A percentile compares a stretch with the other conserved stretches of the same genome.
Evolutionary conservation across 306 rosid species (phyloP).

Genomic region (Trifolium subterraneum): DNA sequence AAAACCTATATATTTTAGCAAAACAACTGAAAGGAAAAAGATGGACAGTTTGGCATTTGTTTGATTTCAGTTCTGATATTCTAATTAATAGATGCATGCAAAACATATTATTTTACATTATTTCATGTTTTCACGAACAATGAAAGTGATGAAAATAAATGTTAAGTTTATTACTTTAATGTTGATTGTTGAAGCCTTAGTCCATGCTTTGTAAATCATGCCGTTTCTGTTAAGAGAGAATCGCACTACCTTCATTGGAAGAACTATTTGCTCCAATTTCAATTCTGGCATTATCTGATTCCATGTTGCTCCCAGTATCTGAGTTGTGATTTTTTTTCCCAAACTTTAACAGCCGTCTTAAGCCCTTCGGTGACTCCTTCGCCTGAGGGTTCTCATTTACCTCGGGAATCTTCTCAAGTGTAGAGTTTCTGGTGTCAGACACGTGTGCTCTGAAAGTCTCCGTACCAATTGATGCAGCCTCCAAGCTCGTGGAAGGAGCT

Average conservation of each 20-base stretch:
- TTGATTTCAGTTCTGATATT: no score
- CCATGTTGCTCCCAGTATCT: constrained; percentile 52
- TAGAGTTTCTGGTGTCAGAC: constrained; percentile 60
- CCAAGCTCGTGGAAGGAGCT: constrained; percentile 55
- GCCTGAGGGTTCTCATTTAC: constrained; percentile 70
- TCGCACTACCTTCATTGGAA: constrained; percentile 70
- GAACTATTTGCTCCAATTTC: constrained; percentile 52
- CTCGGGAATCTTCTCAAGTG: constrained; percentile 85
- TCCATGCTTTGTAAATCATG: background rate
- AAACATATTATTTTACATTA: no score
- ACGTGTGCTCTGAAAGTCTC: constrained; percentile 56
- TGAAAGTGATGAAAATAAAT: no score
- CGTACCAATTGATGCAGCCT: constrained; percentile 47
- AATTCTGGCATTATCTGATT: constrained; percentile 54
- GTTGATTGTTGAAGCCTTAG: no score
- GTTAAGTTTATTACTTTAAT: no score
- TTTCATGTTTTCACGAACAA: no score
- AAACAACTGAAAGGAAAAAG: background rate
- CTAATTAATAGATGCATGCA: no score
- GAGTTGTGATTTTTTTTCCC: constrained; percentile 80
- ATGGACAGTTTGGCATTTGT: no score
- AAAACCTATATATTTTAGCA: background rate
- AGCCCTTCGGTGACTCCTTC: constrained; percentile 78
- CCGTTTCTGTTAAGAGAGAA: constrained; percentile 4
- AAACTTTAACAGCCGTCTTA: constrained; percentile 72